Evolutionary conservation across 768 basidiomycete species (phyloP).

Genomic region (Leccinum sublutescens): DNA sequence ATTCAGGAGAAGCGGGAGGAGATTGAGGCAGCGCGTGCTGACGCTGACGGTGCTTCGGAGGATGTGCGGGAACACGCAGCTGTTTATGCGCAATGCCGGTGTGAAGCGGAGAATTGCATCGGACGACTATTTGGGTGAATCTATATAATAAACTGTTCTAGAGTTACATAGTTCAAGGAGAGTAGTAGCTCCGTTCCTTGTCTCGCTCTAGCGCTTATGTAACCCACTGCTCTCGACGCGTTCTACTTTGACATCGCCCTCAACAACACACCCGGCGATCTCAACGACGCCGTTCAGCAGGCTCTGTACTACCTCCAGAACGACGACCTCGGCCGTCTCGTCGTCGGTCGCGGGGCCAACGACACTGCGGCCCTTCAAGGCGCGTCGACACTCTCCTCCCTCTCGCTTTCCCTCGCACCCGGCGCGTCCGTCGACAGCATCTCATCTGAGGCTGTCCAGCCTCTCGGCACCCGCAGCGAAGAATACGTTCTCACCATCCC

Average conservation of each 20-base stretch:
- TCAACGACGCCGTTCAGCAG: conserved; percentile 34
- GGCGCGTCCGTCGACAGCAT: conserved; percentile 29
- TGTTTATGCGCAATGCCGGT: conserved; percentile 48
- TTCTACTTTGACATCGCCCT: conserved; percentile 32
- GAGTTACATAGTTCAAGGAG: no score
- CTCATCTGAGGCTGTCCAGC: conserved; percentile 34
- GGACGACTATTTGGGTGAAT: conserved; percentile 35
- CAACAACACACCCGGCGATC: conserved; percentile 30
- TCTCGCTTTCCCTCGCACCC: conserved; percentile 27
- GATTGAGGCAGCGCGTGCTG: conserved; percentile 4
- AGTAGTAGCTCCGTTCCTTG: neutral
- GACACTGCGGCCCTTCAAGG: conserved; percentile 27
- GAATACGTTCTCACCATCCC: conserved; percentile 43
- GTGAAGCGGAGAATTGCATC: conserved; percentile 52
- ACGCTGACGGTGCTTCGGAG: neutral
- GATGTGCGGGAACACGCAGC: conserved; percentile 33
- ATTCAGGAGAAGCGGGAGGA: conserved; percentile 25
- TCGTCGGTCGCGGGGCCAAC: conserved; percentile 38
- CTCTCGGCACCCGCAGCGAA: conserved; percentile 41
- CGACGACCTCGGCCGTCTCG: conserved; percentile 41
- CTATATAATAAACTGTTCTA: neutral
- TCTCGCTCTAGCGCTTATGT: neutral
- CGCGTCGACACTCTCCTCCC: conserved; percentile 26
- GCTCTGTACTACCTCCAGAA: conserved; percentile 31
- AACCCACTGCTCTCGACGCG: neutral